A percentile compares a stretch with the other conserved stretches of the same genome.
These are phyloP conservation scores for Lithohypha guttulata DNA, from an alignment of 2,329 filamentous ascomycete species.

Conservation along the genomic window DNA sequence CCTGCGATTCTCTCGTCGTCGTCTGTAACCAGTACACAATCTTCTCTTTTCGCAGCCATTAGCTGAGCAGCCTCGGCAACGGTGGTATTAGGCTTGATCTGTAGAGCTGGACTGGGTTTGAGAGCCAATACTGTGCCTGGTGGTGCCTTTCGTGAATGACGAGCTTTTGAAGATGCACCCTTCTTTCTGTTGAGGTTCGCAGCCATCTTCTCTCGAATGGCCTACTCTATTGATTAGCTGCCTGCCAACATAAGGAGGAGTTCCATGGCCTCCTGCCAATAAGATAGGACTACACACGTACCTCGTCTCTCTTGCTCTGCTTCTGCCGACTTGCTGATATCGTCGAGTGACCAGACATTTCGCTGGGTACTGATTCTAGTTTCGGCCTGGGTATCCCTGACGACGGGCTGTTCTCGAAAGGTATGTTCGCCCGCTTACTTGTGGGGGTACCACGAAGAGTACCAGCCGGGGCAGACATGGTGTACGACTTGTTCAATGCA, in stretches of 20 bases:
- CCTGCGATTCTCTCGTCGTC: slow-evolving; percentile 96
- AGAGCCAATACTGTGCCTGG: slow-evolving; percentile 92
- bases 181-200: slow-evolving; percentile 97
- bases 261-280: too few relatives aligned
- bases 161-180: slow-evolving; percentile 63
- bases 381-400: slow-evolving; percentile 50
- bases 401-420: slow-evolving; percentile 45
- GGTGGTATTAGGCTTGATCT: slow-evolving; percentile 91
- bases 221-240: slow-evolving; percentile 44
- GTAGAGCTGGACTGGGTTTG: slow-evolving; percentile 87
- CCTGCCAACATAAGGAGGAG: too few relatives aligned
- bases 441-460: slow-evolving; percentile 47
- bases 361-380: slow-evolving; percentile 43
- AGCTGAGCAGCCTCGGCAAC: slow-evolving; percentile 94
- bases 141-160: slow-evolving; percentile 83
- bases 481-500: too few relatives aligned
- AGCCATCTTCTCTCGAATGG: slow-evolving; percentile 93
- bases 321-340: slow-evolving; percentile 92
- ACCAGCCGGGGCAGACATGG: slow-evolving; percentile 28
- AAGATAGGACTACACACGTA: slow-evolving; percentile 49
- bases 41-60: slow-evolving; percentile 97
- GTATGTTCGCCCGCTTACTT: slow-evolving; percentile 43
- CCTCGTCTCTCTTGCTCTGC: slow-evolving; percentile 97
- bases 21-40: slow-evolving; percentile 94
- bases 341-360: slow-evolving; percentile 49